These are phyloP conservation scores for Candida methanosorbosa DNA, from an alignment of 805 yeast genomes.

Conservation along the genomic window DNA sequence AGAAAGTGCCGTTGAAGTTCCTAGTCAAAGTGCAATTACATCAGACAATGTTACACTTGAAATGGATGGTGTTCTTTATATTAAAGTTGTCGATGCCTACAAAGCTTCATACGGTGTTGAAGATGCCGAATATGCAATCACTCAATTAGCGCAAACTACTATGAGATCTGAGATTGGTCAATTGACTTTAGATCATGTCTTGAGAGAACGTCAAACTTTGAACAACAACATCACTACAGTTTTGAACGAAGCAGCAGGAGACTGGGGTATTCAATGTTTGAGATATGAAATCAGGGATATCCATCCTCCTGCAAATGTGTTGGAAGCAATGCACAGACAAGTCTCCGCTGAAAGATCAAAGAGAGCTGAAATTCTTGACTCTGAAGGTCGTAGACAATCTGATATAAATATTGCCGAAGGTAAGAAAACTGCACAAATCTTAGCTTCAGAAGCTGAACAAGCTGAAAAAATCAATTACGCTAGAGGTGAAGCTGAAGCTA, in stretches of 20 bases:
- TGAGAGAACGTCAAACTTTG: constrained; percentile 66
- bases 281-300: constrained; percentile 85
- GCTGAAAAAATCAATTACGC: constrained; percentile 58
- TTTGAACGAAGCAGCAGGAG: constrained; percentile 75
- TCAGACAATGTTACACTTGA: constrained; percentile 80
- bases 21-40: constrained; percentile 78
- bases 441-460: constrained; percentile 68
- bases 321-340: constrained; percentile 88
- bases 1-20: constrained; percentile 80
- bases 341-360: constrained; percentile 83
- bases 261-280: constrained; percentile 80
- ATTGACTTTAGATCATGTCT: constrained; percentile 67
- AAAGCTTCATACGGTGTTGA: constrained; percentile 86
- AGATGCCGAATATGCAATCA: constrained; percentile 76
- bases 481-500: constrained; percentile 67
- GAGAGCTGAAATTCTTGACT: constrained; percentile 79
- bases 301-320: constrained; percentile 77
- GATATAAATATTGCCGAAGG: constrained; percentile 83
- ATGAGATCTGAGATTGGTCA: constrained; percentile 89
- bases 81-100: constrained; percentile 71
- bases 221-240: constrained; percentile 69
- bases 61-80: constrained; percentile 76
- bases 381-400: constrained; percentile 76
- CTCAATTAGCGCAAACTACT: constrained; percentile 83
- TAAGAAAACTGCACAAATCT: constrained; percentile 57